Conservation (phyloP, 176 grass and related monocot species). For the Carex kokanica region DNA sequence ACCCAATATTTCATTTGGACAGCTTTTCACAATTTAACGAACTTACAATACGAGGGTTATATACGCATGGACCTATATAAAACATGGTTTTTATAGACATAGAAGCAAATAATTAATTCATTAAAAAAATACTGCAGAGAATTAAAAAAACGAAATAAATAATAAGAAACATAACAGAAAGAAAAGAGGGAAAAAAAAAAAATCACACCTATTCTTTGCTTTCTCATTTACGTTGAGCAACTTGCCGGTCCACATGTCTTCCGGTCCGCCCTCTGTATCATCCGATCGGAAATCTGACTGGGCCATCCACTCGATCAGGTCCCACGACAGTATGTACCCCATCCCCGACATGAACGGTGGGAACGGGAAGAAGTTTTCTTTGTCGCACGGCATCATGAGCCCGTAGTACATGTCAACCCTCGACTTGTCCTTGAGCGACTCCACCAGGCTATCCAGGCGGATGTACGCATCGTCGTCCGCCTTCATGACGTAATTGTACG, state of each 20-base stretch:
- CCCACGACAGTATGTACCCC: constrained; percentile 86
- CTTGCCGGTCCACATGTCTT: no score
- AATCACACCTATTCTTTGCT: no score
- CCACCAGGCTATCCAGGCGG: constrained; percentile 35
- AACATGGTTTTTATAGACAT: no score
- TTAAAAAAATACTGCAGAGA: no score
- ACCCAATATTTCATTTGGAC: background rate
- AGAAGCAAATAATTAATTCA: no score
- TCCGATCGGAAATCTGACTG: constrained; percentile 34
- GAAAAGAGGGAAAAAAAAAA: no score
- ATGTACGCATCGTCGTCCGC: constrained; percentile 79
- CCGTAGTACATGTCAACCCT: constrained; percentile 61
- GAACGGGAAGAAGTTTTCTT: constrained; percentile 70
- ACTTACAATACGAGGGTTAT: no score
- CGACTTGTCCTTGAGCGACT: constrained; percentile 32
- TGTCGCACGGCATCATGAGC: constrained; percentile 66
- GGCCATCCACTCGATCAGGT: constrained; percentile 64
- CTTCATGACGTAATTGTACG: constrained; percentile 82
- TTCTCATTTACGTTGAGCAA: no score
- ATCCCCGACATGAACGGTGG: constrained; percentile 79
- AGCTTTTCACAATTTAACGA: background rate
- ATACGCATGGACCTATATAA: no score
- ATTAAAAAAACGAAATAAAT: no score
- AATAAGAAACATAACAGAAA: no score
- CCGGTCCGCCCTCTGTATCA: no score